Evolutionary conservation across 176 grass and related monocot genomes (phyloP), one percentile per base, ranked within the genome.

Genomic region (Urochloa ruziziensis): DNA sequence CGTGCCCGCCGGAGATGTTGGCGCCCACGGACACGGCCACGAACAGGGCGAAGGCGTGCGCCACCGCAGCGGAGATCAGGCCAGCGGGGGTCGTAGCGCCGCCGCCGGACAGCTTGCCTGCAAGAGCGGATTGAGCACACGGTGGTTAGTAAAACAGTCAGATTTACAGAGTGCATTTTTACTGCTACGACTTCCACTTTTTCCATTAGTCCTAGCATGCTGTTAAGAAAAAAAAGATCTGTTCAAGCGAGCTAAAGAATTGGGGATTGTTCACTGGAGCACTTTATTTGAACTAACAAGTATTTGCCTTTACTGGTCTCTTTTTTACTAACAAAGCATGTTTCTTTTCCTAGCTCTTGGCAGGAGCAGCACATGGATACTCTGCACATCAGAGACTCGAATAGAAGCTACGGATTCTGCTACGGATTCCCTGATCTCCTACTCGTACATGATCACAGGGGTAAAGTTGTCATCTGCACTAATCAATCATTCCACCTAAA

Each of bases 1-100:
- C 93, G 87, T 99, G 96, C 3, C 96, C 96, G 66, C 96, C 96
- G 56, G 96, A 99, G 93, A 99, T 93, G 91, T 99, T 99, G 65
- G 93, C 93, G 67, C 85, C 80, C 1, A 95, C 96, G 8, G 96
- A 94, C 3, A 99, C 96, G 2, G 96, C 96, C 6, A 95, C 96
- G 89, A 95, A 92, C 30, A 99, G 91, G 0, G 84, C 93, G 81
- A 99, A 99, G 34, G 91, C 96, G 73, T 99, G 96, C 0, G 93
- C 91, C 2, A 99, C 64, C 24, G 96, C 80, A 2, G 96, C 91
- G 0, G 96, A 21, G 67, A 99, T 90, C 33, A 99, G 80, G 0
- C 96, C 93, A 0, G 86, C 58, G 0, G 96, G 93, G 21, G 89
- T 89, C 2, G 77, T 56, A 7, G 28, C 25, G 0, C 68, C 83